phyloP scores from a whole-genome alignment of 2,329 filamentous ascomycete genomes.

The Ophiostoma ulmi region DNA sequence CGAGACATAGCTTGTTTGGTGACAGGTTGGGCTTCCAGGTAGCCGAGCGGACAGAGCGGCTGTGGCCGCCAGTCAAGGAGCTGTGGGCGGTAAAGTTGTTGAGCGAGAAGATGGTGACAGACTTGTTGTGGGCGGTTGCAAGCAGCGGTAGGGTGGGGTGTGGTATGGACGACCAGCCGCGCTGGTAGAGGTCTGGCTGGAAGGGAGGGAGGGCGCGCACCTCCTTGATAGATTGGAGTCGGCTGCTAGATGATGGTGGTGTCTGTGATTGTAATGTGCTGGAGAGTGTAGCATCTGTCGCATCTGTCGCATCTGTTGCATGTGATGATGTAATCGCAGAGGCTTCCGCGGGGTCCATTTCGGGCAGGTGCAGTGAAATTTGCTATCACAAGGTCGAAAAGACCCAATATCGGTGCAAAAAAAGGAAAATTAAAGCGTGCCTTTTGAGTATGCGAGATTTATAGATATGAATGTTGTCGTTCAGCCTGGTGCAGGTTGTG shows the following conservation, averaged over 20 bases:
- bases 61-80: constrained; percentile 79
- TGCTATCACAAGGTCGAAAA: neutral
- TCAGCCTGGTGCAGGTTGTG: neutral
- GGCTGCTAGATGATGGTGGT: neutral
- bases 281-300: neutral
- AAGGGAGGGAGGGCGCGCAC: constrained; percentile 47
- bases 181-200: constrained; percentile 56
- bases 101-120: constrained; percentile 84
- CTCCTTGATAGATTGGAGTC: constrained; percentile 17
- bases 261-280: constrained; percentile 4
- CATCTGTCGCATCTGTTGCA: neutral
- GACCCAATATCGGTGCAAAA: neutral
- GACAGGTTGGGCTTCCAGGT: constrained; percentile 77
- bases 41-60: constrained; percentile 76
- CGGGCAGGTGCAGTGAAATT: neutral
- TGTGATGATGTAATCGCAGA: constrained; percentile 17
- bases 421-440: neutral
- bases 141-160: constrained; percentile 84
- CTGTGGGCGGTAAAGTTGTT: constrained; percentile 73
- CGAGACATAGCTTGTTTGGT: constrained; percentile 65
- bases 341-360: constrained; percentile 19
- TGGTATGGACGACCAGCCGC: constrained; percentile 79
- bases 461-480: neutral
- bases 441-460: neutral
- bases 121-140: constrained; percentile 82